Conservation (phyloP, 2,329 filamentous ascomycete species). For the Bipolaris zeicola region DNA sequence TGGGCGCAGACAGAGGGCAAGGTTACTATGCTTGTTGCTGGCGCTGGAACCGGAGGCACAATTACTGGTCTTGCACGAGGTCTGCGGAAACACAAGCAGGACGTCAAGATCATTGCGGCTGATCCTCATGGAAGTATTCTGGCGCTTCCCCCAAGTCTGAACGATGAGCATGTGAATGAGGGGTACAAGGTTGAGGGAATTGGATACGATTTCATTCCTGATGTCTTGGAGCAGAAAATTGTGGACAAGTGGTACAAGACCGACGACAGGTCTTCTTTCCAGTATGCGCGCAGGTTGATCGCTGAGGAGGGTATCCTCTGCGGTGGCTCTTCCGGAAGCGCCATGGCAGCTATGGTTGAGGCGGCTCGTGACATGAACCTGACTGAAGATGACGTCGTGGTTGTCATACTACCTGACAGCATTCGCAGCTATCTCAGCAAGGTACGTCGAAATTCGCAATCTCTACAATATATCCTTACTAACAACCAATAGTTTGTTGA, state of each 20-base stretch:
- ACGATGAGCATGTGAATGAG: constrained; percentile 79
- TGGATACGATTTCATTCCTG: constrained; percentile 96
- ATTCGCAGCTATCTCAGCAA: constrained; percentile 98
- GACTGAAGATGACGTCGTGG: constrained; percentile 82
- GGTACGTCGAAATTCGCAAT: constrained; percentile 43
- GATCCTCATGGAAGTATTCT: constrained; percentile 93
- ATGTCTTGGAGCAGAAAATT: constrained; percentile 78
- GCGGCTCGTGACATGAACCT: constrained; percentile 79
- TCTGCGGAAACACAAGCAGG: constrained; percentile 81
- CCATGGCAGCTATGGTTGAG: constrained; percentile 79
- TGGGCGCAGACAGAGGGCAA: constrained; percentile 88
- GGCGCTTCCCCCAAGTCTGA: constrained; percentile 78
- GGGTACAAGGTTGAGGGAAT: constrained; percentile 98
- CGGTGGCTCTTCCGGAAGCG: constrained; percentile 91
- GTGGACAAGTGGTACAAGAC: constrained; percentile 99
- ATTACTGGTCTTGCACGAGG: constrained; percentile 88
- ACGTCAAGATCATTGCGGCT: constrained; percentile 87
- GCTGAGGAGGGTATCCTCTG: constrained; percentile 92
- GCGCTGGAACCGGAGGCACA: constrained; percentile 93
- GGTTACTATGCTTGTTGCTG: constrained; percentile 83
- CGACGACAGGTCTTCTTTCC: constrained; percentile 87
- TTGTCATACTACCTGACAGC: constrained; percentile 91
- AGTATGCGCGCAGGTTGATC: constrained; percentile 86
- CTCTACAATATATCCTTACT: constrained; percentile 11
- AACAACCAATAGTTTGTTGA: constrained; percentile 73